Percentiles rank a stretch among this genome's conserved stretches.
These are phyloP conservation scores for Wakefieldia striispora DNA, from an alignment of 768 basidiomycete species.

Conservation along the genomic window DNA sequence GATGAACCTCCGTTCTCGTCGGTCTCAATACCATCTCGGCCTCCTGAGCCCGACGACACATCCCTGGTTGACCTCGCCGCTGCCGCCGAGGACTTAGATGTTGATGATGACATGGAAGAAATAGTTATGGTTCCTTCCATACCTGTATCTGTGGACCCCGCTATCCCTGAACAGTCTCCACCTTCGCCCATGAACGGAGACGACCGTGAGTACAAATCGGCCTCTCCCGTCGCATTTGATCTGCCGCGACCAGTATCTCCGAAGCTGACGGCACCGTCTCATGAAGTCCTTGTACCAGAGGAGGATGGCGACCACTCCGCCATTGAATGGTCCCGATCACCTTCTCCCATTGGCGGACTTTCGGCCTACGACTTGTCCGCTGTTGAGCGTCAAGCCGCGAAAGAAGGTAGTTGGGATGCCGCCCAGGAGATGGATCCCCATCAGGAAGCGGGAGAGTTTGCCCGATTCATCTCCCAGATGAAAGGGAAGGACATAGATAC, in stretches of 20 bases:
- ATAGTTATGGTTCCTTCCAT: constrained; percentile 12
- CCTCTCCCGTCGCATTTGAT: constrained; percentile 1
- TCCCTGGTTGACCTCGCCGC: neutral
- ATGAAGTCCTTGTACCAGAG: constrained; percentile 3
- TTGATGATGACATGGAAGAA: constrained; percentile 42
- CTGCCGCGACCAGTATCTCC: constrained; percentile 10
- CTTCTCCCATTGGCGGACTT: constrained; percentile 28
- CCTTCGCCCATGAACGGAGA: constrained; percentile 14
- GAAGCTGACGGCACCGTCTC: constrained; percentile 2
- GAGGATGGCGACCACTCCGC: constrained; percentile 25
- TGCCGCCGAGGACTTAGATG: constrained; percentile 13
- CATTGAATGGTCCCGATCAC: constrained; percentile 40
- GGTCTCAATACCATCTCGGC: neutral
- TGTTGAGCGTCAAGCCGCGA: constrained; percentile 21
- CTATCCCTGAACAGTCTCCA: constrained; percentile 11
- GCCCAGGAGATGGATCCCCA: constrained; percentile 82
- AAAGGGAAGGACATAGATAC: constrained; percentile 81
- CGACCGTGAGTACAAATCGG: constrained; percentile 4
- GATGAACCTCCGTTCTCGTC: constrained; percentile 8
- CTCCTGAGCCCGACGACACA: neutral
- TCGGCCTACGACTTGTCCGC: constrained; percentile 7
- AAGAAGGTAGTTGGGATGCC: constrained; percentile 66
- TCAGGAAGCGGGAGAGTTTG: constrained; percentile 86
- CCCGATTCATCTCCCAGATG: constrained; percentile 87
- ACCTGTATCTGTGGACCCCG: neutral